Base-by-base conservation (phyloP, 139 green algal species). In the Ostreobium quekettii region DNA sequence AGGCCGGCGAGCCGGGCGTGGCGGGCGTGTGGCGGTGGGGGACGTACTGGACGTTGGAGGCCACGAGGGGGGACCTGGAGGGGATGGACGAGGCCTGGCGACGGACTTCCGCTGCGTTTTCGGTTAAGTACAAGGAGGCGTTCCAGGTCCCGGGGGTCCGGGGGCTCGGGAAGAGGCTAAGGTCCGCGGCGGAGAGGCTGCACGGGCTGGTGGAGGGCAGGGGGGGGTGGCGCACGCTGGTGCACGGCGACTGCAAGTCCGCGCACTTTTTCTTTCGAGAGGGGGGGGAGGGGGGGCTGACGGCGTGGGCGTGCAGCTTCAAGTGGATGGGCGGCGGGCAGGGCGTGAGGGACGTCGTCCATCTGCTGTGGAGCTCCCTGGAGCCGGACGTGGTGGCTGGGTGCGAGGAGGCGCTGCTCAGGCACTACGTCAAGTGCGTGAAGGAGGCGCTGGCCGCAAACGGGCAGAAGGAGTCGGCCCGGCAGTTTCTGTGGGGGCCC, bases 331-430 rank as follows among this genome's bases (percentile, higher is more conserved):
- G 82, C 28, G 46, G 68, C 19, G 80, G 78, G 24, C 61, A 74
- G 2, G 76, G 81, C 1, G 49, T 84, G 2, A 77, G 77, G 31
- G 83, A 89, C 48, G 66, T 89, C 11, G 78, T 74, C 5, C 85
- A 89, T 46, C 60, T 89, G 19, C 62, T 89, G 26, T 56, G n/a
- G n/a, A 76, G 65, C 2, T 73, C 66, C n/a, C 61, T 84, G 1
- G 60, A 81, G 15, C 53, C 66, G 0, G 46, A 64, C 22, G 67
- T 76, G 11, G 22, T 86, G 31, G 38, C 58, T 15, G 31, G 35
- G 37, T 11, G 58, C 1, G 78, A 83, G 56, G 60, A 39, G 33
- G 71, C 70, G 46, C 67, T 84, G 65, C 74, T 87, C 57, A 56
- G 33, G 2, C 42, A 80, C 69, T 86, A 89, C 49, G 71, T 81